Evolutionary conservation across 1,284 basidiomycete genomes (phyloP).

Genomic region (Leccinum huronense): DNA sequence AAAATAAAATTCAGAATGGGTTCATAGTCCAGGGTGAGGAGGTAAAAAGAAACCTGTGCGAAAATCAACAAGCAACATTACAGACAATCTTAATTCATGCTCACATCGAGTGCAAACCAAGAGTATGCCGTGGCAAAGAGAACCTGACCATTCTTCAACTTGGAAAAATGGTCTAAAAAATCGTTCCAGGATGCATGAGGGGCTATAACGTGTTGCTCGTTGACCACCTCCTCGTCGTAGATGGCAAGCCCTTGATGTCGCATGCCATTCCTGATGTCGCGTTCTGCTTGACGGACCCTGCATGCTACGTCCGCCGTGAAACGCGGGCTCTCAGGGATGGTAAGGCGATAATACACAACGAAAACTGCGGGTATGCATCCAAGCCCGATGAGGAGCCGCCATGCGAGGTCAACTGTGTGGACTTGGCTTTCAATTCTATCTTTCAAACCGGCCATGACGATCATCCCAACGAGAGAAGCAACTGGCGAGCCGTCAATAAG

Average conservation of each 20-base stretch:
- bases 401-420: constrained; percentile 37
- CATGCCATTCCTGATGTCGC: constrained; percentile 51
- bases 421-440: constrained; percentile 37
- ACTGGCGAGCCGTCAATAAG: constrained; percentile 25
- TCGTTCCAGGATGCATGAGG: constrained; percentile 47
- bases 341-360: constrained; percentile 53
- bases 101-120: constrained; percentile 62
- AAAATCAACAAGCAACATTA: neutral
- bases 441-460: constrained; percentile 56
- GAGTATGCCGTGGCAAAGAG: constrained; percentile 47
- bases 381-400: constrained; percentile 51
- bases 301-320: constrained; percentile 71
- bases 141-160: constrained; percentile 43
- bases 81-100: constrained; percentile 2
- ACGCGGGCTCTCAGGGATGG: constrained; percentile 55
- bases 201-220: constrained; percentile 40
- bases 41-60: constrained; percentile 55
- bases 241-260: constrained; percentile 37
- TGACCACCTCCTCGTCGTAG: constrained; percentile 38
- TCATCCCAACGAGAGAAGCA: constrained; percentile 52
- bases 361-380: constrained; percentile 48
- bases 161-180: constrained; percentile 43
- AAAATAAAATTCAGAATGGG: constrained; percentile 31
- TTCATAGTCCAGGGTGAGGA: constrained; percentile 57
- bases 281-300: constrained; percentile 52